Percentiles rank a stretch among this genome's conserved stretches.
Evolutionary conservation across 495 filamentous ascomycete genomes (phyloP).

Genomic region (Immersiella caudata): DNA sequence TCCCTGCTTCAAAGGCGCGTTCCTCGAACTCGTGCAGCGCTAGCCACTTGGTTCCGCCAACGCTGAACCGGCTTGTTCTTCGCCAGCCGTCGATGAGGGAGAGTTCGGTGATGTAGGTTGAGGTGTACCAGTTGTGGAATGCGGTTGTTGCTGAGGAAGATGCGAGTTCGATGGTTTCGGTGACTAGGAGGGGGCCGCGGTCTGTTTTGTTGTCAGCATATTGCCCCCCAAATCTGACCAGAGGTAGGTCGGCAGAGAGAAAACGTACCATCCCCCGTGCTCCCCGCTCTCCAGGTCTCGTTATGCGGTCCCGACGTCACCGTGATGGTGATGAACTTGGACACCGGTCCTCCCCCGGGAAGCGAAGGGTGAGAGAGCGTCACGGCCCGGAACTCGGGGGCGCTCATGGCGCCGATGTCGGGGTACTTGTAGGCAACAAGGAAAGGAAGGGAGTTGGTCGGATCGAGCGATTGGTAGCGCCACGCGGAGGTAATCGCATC

Average conservation of each 20-base stretch:
- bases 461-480: slow-evolving; percentile 27
- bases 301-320: slow-evolving; percentile 21
- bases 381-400: slow-evolving; percentile 24
- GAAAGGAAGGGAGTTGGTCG: slow-evolving; percentile 17
- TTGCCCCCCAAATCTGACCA: too few relatives aligned
- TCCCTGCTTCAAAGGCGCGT: slow-evolving; percentile 8
- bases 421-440: slow-evolving; percentile 29
- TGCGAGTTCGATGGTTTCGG: slow-evolving; percentile 23
- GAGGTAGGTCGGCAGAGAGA: too few relatives aligned
- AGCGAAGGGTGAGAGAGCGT: slow-evolving; percentile 26
- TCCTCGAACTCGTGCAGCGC: slow-evolving; percentile 30
- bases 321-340: slow-evolving; percentile 22
- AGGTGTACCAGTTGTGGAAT: slow-evolving; percentile 26
- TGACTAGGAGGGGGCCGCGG: slow-evolving; percentile 21
- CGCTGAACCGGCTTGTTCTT: slow-evolving; percentile 25
- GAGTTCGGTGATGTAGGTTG: slow-evolving; percentile 23
- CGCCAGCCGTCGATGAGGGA: slow-evolving; percentile 25
- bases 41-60: slow-evolving; percentile 18
- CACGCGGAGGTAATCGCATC: slow-evolving; percentile 28
- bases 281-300: slow-evolving; percentile 25
- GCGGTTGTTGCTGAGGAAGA: slow-evolving; percentile 8
- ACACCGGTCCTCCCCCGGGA: slow-evolving; percentile 28
- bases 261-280: slow-evolving; percentile 14
- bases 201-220: slow-evolving; percentile 4
- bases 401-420: slow-evolving; percentile 23